Base-by-base conservation (phyloP, 1,139 yeast genomes). In the Protomyces macrosporus region DNA sequence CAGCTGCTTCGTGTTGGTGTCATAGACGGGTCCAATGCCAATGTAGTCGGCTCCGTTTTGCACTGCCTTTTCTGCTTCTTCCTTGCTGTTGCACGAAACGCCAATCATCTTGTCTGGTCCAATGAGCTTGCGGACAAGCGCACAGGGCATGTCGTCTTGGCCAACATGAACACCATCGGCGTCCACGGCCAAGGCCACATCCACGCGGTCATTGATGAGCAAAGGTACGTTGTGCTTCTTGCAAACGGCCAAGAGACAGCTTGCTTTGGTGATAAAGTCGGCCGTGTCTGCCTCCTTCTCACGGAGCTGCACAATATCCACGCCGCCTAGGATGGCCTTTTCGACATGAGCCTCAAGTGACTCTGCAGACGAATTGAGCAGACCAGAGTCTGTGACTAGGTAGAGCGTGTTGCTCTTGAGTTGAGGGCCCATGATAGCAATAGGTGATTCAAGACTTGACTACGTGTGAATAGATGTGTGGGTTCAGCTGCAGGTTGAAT, bases 111-210 rank as follows among this genome's bases (percentile, higher is more conserved):
- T 89, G 65, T 82, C 78, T 0, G 85, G 82, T 0, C 97, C 97
- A 33, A 91, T 74, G 51, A 88, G 71, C 69, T 78, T 72, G 51
- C 97, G 75, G 0, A 84, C 95, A 35, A 79, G 68, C 1, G 74
- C 73, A 1, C 87, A 86, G 53, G 76, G 78, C 68, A 91, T 88
- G 72, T 91, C 98, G 65, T 87, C 93, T 73, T 90, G 97, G 0
- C 98, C 98, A 30, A 91, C 90, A 76, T 91, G 98, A 14, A 91
- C 87, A 42, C 96, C 96, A 66, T 90, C 97, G 0, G 96, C 96
- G 70, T 83, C 95, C 63, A 89, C 79, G 0, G 97, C 97, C 60
- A 90, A 76, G 0, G 97, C 97, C 5, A 91, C 90, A 72, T 91
- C 98, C 6, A 90, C 82, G 55, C 97, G 77, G 72, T 91, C 97